These are phyloP conservation scores for Hygrophila difformis DNA, from an alignment of 257 asterid genomes.

Conservation along the genomic window DNA sequence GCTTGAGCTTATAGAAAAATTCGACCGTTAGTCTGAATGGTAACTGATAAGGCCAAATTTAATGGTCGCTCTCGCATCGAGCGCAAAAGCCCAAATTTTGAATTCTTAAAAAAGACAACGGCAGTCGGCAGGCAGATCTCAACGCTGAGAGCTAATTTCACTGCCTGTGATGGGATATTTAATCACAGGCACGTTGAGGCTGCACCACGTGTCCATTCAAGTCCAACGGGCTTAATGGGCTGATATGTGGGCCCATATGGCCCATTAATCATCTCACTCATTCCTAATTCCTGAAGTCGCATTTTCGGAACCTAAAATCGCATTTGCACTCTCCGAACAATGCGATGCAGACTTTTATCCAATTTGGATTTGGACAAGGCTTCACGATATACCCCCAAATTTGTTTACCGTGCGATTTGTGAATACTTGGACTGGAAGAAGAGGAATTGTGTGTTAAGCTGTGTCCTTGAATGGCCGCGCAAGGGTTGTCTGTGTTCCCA, in stretches of 20 bases:
- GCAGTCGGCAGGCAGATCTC: neutral
- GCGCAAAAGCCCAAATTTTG: slow-evolving; percentile 16
- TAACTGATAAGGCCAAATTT: slow-evolving; percentile 17
- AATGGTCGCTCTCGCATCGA: neutral
- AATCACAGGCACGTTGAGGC: slow-evolving; percentile 6
- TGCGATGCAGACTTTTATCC: no score
- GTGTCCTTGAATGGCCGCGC: slow-evolving; percentile 55
- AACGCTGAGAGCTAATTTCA: slow-evolving; percentile 1
- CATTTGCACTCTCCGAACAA: neutral
- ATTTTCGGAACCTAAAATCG: neutral
- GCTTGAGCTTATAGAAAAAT: slow-evolving; percentile 14
- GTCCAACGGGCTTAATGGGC: no score
- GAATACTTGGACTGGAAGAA: neutral
- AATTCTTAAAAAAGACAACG: slow-evolving; percentile 17
- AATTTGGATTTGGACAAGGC: no score
- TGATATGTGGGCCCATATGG: neutral
- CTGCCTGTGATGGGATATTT: slow-evolving; percentile 16
- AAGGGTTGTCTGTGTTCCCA: slow-evolving; percentile 44
- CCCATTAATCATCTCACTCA: neutral
- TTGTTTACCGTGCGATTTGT: no score
- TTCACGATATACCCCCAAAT: no score
- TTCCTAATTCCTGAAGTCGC: no score
- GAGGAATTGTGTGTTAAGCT: neutral
- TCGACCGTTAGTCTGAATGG: slow-evolving; percentile 32
- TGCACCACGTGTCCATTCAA: slow-evolving; percentile 14